Conservation (phyloP, 192 early-diverging fungal species). For the Dimargaris verticillata region DNA sequence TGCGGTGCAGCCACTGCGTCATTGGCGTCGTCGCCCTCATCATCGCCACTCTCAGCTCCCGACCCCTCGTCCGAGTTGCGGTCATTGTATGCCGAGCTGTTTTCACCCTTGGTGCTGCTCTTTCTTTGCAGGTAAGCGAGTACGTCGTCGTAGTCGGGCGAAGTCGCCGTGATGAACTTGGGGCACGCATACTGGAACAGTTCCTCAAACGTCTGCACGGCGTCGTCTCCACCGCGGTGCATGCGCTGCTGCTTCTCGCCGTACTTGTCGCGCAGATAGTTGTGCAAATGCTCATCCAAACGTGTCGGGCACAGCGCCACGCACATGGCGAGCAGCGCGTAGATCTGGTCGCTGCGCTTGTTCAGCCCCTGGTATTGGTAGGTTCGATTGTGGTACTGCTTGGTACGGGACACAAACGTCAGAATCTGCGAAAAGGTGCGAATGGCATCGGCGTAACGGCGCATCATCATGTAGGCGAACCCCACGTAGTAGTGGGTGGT, state of each 20-base stretch:
- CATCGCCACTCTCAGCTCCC: not conserved
- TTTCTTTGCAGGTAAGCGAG: conserved; percentile 11
- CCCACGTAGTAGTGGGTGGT: conserved; percentile 96
- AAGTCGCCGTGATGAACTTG: conserved; percentile 84
- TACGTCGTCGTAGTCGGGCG: conserved; percentile 61
- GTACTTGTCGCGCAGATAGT: conserved; percentile 75
- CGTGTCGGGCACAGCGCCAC: conserved; percentile 83
- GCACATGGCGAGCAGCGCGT: conserved; percentile 77
- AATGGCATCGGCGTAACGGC: conserved; percentile 89
- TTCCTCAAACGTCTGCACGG: conserved; percentile 65
- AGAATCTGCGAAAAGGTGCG: conserved; percentile 81
- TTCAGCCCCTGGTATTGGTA: conserved; percentile 81
- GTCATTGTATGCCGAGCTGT: conserved; percentile 1
- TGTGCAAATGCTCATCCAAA: conserved; percentile 87
- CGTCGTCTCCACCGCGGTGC: conserved; percentile 77
- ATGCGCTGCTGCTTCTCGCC: conserved; percentile 78
- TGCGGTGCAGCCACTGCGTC: not conserved
- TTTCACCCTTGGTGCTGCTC: not conserved
- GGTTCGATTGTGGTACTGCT: conserved; percentile 84
- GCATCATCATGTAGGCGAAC: conserved; percentile 97
- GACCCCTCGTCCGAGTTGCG: conserved; percentile 12
- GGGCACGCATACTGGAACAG: conserved; percentile 83
- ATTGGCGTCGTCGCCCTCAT: not conserved
- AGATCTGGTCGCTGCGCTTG: conserved; percentile 93
- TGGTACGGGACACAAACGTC: conserved; percentile 75